Conservation (phyloP, 2,329 filamentous ascomycete species). For the Epichloe sp. region DNA sequence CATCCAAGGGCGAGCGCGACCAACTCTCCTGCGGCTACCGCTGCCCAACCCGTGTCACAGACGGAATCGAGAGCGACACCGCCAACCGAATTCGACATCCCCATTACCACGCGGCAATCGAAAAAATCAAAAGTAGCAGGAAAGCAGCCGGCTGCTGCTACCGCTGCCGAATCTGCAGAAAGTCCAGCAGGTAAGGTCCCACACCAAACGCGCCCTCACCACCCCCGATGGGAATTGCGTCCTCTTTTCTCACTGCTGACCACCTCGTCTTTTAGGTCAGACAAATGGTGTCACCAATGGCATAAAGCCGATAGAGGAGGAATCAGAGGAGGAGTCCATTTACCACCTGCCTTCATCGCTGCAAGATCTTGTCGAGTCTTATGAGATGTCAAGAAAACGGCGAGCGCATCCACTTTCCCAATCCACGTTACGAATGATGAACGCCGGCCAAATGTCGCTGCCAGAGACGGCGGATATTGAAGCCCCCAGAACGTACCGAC, state of each 20-base stretch:
- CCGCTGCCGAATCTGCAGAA: slow-evolving; percentile 28
- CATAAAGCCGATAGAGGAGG: slow-evolving; percentile 30
- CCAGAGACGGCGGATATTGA: slow-evolving; percentile 71
- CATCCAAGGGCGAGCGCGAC: slow-evolving; percentile 42
- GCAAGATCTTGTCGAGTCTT: slow-evolving; percentile 82
- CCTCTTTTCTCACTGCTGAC: neutral
- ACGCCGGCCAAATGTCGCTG: slow-evolving; percentile 57
- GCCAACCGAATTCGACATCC: slow-evolving; percentile 12
- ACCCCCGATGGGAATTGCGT: neutral
- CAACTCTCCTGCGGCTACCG: slow-evolving; percentile 37
- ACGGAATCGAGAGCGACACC: slow-evolving; percentile 7
- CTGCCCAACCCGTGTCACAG: slow-evolving; percentile 31
- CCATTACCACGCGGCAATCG: slow-evolving; percentile 17
- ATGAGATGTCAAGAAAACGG: slow-evolving; percentile 68
- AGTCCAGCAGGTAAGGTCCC: slow-evolving; percentile 28
- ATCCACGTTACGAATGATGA: slow-evolving; percentile 60
- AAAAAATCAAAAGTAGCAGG: slow-evolving; percentile 30
- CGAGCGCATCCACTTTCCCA: slow-evolving; percentile 48
- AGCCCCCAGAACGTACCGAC: slow-evolving; percentile 70
- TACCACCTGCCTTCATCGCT: slow-evolving; percentile 85
- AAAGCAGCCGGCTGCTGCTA: slow-evolving; percentile 27
- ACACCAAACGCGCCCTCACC: neutral
- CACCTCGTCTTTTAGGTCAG: slow-evolving; percentile 16
- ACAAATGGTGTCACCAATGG: slow-evolving; percentile 41
- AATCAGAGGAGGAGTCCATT: slow-evolving; percentile 60